These are phyloP conservation scores for Podospora comata DNA, from an alignment of 495 filamentous ascomycete species.

Conservation along the genomic window DNA sequence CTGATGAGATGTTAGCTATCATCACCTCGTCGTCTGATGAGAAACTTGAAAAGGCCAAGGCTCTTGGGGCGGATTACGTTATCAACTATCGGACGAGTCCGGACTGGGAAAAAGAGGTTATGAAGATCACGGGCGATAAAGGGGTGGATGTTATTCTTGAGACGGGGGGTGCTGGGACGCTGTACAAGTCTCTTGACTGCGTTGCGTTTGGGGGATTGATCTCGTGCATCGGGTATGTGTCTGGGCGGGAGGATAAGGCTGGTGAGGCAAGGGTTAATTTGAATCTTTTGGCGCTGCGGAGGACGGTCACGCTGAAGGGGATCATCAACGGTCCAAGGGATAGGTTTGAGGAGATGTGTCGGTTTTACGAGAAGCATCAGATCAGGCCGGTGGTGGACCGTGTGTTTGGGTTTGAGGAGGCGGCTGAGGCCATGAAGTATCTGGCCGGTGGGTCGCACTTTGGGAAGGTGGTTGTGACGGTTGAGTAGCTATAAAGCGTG, in stretches of 20 bases:
- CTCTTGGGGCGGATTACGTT: background rate
- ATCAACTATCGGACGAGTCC: too few species aligned
- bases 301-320: slow-evolving; percentile 18
- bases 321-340: slow-evolving; percentile 37
- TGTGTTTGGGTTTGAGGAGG: slow-evolving; percentile 38
- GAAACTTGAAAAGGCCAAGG: background rate
- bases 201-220: too few species aligned
- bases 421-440: slow-evolving; percentile 45
- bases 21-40: background rate
- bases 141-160: too few species aligned
- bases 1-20: background rate
- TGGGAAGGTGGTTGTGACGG: slow-evolving; percentile 47
- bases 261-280: too few species aligned
- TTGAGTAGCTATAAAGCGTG: slow-evolving; percentile 3
- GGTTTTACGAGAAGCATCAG: slow-evolving; percentile 33
- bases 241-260: too few species aligned
- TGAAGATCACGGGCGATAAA: too few species aligned
- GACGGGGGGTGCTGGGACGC: too few species aligned
- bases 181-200: too few species aligned
- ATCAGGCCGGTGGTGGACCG: slow-evolving; percentile 35
- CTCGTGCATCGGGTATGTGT: too few species aligned
- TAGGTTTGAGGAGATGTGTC: slow-evolving; percentile 36
- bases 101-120: too few species aligned
- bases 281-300: too few species aligned
- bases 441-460: slow-evolving; percentile 42